A percentile compares a stretch with the other conserved stretches of the same genome.
Evolutionary conservation across 169 alveolate genomes (phyloP).

Genomic region (Plasmodium inui): DNA sequence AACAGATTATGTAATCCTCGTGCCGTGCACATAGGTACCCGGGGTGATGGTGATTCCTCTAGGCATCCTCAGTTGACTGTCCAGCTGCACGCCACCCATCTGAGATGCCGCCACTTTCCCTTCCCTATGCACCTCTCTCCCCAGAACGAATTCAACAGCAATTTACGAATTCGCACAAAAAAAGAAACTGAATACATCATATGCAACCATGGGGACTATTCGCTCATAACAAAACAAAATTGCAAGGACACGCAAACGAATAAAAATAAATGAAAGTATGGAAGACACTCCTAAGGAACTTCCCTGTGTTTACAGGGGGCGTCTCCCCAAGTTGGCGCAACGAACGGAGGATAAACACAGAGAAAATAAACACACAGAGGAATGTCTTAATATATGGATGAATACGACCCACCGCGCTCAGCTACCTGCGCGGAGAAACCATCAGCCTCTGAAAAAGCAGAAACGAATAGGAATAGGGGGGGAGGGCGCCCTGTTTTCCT

Average conservation of each 20-base stretch:
- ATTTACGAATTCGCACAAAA: slow-evolving; percentile 53
- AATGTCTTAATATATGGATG: slow-evolving; percentile 1
- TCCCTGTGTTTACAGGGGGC: background rate
- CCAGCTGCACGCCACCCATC: background rate
- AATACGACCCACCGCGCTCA: background rate
- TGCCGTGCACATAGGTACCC: background rate
- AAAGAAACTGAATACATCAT: slow-evolving; percentile 70
- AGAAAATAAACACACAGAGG: background rate
- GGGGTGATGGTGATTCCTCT: background rate
- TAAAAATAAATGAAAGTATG: slow-evolving; percentile 11
- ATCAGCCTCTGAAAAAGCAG: background rate
- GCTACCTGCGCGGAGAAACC: background rate
- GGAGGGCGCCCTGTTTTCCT: background rate
- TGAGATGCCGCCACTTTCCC: background rate
- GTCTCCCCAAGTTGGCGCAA: background rate
- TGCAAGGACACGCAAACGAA: slow-evolving; percentile 33
- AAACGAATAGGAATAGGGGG: background rate
- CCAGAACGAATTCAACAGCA: slow-evolving; percentile 56
- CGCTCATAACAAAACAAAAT: slow-evolving; percentile 60
- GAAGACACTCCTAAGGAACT: background rate
- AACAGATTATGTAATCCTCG: background rate
- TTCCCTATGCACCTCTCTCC: background rate
- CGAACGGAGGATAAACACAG: background rate
- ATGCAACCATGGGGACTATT: slow-evolving; percentile 65
- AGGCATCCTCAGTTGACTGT: background rate